Conservation (phyloP, 306 rosid species). For the Quercus cerris region DNA sequence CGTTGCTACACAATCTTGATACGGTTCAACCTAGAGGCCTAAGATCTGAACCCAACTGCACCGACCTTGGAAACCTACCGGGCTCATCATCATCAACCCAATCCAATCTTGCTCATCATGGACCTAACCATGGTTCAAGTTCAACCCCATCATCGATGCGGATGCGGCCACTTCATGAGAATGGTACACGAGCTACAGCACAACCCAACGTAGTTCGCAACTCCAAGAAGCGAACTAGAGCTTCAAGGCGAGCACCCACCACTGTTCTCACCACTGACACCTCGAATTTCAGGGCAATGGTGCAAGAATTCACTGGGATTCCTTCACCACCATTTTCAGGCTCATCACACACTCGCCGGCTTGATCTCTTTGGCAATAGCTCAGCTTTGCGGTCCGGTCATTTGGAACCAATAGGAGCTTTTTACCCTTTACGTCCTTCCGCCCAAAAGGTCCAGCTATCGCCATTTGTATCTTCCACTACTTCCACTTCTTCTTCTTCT, state of each 20-base stretch:
- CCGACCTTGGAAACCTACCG: conserved; percentile 10
- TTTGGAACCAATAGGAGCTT: conserved; percentile 17
- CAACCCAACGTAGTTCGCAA: conserved; percentile 28
- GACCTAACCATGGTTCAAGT: not conserved
- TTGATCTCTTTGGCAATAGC: conserved; percentile 59
- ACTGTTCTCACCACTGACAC: conserved; percentile 92
- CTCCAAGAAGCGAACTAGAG: conserved; percentile 83
- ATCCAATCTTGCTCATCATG: conserved; percentile 12
- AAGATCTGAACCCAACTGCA: conserved; percentile 44
- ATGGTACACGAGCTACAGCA: conserved; percentile 17
- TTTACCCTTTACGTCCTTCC: conserved; percentile 61
- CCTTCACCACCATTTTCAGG: conserved; percentile 81
- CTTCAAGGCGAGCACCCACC: conserved; percentile 87
- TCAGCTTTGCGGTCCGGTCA: conserved; percentile 32
- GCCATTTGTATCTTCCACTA: conserved; percentile 32
- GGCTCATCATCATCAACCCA: conserved; percentile 25
- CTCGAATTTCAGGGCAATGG: conserved; percentile 92
- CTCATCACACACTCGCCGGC: conserved; percentile 54
- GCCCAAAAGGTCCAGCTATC: conserved; percentile 46
- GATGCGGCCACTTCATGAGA: not conserved
- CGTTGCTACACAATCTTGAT: conserved; percentile 40
- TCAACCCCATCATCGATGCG: conserved; percentile 14
- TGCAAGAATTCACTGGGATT: conserved; percentile 93
- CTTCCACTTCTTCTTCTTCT: not conserved
- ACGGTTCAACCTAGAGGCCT: conserved; percentile 10